Base-by-base conservation (phyloP, 805 yeast genomes). In the Pichia occidentalis region DNA sequence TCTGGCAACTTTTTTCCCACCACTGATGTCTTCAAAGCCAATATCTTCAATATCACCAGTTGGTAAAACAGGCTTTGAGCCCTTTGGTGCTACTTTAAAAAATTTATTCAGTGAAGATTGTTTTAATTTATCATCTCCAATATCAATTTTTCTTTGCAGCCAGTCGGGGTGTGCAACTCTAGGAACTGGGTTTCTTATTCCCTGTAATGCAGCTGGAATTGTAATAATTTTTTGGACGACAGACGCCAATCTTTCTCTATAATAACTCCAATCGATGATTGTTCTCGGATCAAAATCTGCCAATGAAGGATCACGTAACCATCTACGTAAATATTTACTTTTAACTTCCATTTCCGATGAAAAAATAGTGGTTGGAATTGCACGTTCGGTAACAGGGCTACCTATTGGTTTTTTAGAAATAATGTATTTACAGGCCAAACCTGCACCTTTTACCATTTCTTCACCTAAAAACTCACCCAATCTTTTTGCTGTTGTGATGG, bases 191-290 rank as follows among this genome's bases (percentile, higher is more conserved):
- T 92, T 94, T 11, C 67, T 61, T 13, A 90, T 75, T 36, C 77
- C 76, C 63, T 92, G 98, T 38, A 90, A 66, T 5, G 97, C 97
- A 4, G 99, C 99, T 2, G 99, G 99, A 48, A 92, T 90, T 0
- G 96, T 83, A 49, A 92, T 85, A 51, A 92, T 86, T 61, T 94
- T 92, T 57, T 88, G 96, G 29, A 94, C 78, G 5, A 88, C 95
- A 2, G 95, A 86, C 0, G 90, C 94, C 24, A 92, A 69, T 52
- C 99, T 76, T 51, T 86, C 96, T 45, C 80, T 71, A 56, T 92
- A 92, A 56, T 92, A 92, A 17, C 65, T 76, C 99, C 99, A 92
- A 59, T 92, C 97, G 44, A 92, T 73, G 36, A 92, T 82, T 14
- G 75, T 71, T 52, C 97, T 70, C 4, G 95, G 95, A 58, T 90